These are phyloP conservation scores for Apodospora peruviana DNA, from an alignment of 495 filamentous ascomycete species.

Conservation along the genomic window DNA sequence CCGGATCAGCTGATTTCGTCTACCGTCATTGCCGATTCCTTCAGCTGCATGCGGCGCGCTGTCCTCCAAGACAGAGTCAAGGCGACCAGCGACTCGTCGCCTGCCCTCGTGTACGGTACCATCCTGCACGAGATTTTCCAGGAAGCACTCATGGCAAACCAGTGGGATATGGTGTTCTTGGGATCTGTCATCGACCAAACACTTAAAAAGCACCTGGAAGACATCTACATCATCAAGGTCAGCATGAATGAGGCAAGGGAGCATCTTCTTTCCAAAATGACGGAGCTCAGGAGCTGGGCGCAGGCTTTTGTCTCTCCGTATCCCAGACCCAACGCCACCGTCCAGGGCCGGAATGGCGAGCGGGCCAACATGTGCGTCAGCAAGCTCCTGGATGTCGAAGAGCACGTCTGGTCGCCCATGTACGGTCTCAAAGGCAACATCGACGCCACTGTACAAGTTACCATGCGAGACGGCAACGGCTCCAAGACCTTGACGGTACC, in stretches of 20 bases:
- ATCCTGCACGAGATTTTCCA: constrained; percentile 94
- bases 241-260: constrained; percentile 63
- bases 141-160: constrained; percentile 75
- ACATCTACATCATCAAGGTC: constrained; percentile 77
- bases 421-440: constrained; percentile 97
- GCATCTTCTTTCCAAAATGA: constrained; percentile 72
- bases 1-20: constrained; percentile 94
- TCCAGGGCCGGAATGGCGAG: constrained; percentile 71
- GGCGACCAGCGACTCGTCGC: constrained; percentile 68
- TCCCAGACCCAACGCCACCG: constrained; percentile 67
- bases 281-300: constrained; percentile 77
- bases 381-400: constrained; percentile 92
- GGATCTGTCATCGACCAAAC: constrained; percentile 56
- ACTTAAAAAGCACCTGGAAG: constrained; percentile 68
- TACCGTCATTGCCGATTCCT: constrained; percentile 89
- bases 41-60: constrained; percentile 79
- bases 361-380: constrained; percentile 74
- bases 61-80: constrained; percentile 93
- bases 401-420: constrained; percentile 96
- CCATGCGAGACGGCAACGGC: constrained; percentile 58
- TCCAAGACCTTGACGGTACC: constrained; percentile 75
- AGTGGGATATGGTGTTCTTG: constrained; percentile 69
- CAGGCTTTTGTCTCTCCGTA: constrained; percentile 65
- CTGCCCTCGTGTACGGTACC: constrained; percentile 79
- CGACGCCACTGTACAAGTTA: constrained; percentile 94